phyloP scores from a whole-genome alignment of 2,329 filamentous ascomycete genomes.

The Botrytis fragariae region DNA sequence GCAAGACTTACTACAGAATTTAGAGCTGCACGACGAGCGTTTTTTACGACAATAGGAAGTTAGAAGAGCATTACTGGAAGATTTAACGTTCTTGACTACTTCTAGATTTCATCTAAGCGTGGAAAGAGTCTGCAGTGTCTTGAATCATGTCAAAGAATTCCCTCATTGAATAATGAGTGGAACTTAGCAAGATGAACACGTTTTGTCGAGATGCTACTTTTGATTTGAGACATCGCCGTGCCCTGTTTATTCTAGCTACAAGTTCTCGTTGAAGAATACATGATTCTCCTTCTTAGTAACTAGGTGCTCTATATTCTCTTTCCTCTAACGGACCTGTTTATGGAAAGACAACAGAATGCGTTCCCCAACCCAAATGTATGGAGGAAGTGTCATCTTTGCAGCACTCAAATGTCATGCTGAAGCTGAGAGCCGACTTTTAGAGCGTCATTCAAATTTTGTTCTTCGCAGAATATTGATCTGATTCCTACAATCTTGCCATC shows the following conservation, averaged over 20 bases:
- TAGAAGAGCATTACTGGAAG: background rate
- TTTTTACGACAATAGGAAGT: background rate
- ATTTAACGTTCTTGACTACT: background rate
- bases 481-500: too few relatives aligned
- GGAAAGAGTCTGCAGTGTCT: background rate
- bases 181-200: fast-evolving
- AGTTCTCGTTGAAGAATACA: background rate
- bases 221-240: background rate
- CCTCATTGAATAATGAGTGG: background rate
- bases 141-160: background rate
- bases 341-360: too few relatives aligned
- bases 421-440: too few relatives aligned
- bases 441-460: too few relatives aligned
- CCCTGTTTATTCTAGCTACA: fast-evolving
- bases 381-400: too few relatives aligned
- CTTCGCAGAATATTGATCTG: too few relatives aligned
- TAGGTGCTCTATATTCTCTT: too few relatives aligned
- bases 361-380: too few relatives aligned
- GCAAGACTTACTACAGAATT: background rate
- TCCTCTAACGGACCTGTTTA: too few relatives aligned
- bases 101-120: background rate
- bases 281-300: background rate
- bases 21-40: background rate
- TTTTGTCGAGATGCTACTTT: background rate
- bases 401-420: too few relatives aligned